Conservation (phyloP, 148 eudicot genomes). For the Rhododendron williamsianum region DNA sequence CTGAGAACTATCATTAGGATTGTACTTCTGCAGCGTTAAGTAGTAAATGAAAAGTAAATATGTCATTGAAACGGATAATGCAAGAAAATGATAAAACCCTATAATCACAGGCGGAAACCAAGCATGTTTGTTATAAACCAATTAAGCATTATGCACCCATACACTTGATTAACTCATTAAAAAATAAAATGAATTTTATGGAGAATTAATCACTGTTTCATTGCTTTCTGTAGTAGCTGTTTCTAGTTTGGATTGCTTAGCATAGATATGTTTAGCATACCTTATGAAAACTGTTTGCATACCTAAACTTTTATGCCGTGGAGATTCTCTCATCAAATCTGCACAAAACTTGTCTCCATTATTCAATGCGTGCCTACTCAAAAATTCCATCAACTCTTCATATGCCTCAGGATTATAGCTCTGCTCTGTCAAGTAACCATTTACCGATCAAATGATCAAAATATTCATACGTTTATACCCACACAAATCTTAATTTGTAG, state of each 20-base stretch:
- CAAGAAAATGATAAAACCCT: background rate
- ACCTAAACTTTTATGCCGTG: constrained; percentile 70
- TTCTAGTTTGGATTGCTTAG: background rate
- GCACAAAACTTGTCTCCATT: constrained; percentile 86
- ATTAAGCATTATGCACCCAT: background rate
- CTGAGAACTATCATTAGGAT: background rate
- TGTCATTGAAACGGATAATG: background rate
- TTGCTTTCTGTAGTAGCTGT: background rate
- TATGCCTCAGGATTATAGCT: constrained; percentile 82
- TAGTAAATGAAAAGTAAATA: background rate
- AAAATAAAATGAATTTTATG: background rate
- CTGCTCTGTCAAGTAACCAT: constrained; percentile 52
- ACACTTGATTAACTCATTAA: background rate
- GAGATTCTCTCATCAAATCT: constrained; percentile 68
- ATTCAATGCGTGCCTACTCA: constrained; percentile 46
- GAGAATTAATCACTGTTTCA: background rate
- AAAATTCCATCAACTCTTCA: constrained; percentile 69
- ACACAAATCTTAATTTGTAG: background rate
- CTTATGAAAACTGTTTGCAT: constrained; percentile 18
- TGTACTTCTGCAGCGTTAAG: background rate
- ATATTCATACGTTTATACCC: background rate
- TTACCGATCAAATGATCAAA: constrained; percentile 8
- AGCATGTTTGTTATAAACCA: background rate
- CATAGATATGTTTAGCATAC: constrained; percentile 26
- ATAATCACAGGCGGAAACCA: background rate